Conservation (phyloP, 257 asterid species). For the Solanum neorickii region DNA sequence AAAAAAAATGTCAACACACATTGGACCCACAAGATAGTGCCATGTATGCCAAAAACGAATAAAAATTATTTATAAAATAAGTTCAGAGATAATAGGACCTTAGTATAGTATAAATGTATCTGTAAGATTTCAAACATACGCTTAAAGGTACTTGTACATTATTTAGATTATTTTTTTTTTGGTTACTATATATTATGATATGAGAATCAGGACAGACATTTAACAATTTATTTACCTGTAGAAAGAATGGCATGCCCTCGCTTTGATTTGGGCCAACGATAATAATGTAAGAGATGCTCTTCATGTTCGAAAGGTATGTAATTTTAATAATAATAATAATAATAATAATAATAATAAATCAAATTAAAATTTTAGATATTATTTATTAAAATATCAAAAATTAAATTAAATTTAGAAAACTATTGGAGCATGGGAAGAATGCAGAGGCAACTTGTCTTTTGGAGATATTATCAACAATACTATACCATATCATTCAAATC, state of each 20-base stretch:
- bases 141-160: fast-evolving
- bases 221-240: neutral
- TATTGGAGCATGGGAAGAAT: neutral
- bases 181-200: too few species aligned
- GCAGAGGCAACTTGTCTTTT: neutral
- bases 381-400: neutral
- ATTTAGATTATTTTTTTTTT: too few species aligned
- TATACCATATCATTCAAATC: neutral
- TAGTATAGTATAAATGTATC: too few species aligned
- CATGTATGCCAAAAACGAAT: too few species aligned
- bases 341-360: neutral
- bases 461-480: neutral
- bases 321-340: neutral
- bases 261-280: neutral
- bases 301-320: neutral
- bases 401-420: neutral
- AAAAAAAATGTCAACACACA: too few species aligned
- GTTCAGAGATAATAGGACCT: fast-evolving
- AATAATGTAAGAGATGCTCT: neutral
- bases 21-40: too few species aligned
- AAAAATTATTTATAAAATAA: too few species aligned
- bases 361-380: neutral
- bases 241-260: neutral
- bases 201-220: too few species aligned
- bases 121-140: too few species aligned